A percentile compares a stretch with the other conserved stretches of the same genome.
Evolutionary conservation across 176 grass and related monocot species (phyloP).

Genomic region (Bolboschoenus planiculmis): DNA sequence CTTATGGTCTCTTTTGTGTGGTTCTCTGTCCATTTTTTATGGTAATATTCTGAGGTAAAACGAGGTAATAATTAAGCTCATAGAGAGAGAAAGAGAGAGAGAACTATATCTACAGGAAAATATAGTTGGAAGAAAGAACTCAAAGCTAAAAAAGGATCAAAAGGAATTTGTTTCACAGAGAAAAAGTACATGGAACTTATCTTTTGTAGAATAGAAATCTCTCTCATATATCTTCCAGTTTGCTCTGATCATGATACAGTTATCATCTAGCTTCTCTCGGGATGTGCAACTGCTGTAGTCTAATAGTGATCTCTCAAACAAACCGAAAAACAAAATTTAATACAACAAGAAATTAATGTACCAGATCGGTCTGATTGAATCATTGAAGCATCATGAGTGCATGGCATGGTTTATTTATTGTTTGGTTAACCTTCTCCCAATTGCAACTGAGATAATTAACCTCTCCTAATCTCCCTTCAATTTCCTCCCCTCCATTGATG

Average conservation of each 20-base stretch:
- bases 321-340: slow-evolving; percentile 14
- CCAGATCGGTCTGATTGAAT: not conserved
- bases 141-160: not conserved
- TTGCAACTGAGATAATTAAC: not conserved
- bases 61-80: not conserved
- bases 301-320: slow-evolving; percentile 17
- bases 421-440: not conserved
- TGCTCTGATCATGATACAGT: slow-evolving; percentile 9
- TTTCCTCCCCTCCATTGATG: not conserved
- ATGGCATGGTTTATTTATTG: not conserved
- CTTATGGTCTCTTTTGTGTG: not conserved
- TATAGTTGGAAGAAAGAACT: not conserved
- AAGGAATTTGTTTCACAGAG: not conserved
- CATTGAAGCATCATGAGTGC: no score
- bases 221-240: slow-evolving; percentile 22
- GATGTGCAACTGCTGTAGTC: slow-evolving; percentile 12
- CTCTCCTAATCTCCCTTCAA: not conserved
- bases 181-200: slow-evolving; percentile 12
- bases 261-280: slow-evolving; percentile 20
- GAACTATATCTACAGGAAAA: not conserved
- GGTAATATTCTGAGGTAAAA: not conserved
- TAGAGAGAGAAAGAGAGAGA: not conserved
- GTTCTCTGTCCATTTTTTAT: not conserved
- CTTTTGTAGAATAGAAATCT: not conserved
- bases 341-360: not conserved